Evolutionary conservation across 2,329 filamentous ascomycete species (phyloP), one percentile per base, ranked within the genome.

Genomic region (Bretziella fagacearum): DNA sequence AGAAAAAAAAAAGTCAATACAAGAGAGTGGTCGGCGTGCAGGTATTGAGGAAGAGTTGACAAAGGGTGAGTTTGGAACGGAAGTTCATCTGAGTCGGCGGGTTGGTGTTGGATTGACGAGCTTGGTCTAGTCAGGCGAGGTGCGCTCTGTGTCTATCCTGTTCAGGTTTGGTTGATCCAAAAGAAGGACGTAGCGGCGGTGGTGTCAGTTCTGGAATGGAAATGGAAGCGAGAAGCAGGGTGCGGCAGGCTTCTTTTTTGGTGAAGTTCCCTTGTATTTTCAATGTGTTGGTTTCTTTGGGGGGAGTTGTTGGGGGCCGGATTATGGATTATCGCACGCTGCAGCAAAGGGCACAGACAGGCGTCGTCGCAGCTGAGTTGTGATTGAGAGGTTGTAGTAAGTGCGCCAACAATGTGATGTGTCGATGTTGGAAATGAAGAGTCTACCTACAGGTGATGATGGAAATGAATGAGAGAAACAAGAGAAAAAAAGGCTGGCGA

Each of bases 151-250:
- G 44, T 20, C 39, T 46, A 26, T 46, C 22, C 40, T 43, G 40
- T 43, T 30, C 35, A 39, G 35, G 35, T 18, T 39, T 39, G 18
- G 35, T 39, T 22, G 18, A 39, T 39, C 35, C 35, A n/a, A 39
- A 39, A 39, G 35, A 39, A 39, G 35, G 35, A 39, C n/a, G 18
- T 20, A 39, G 18, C 30, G 17, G 13, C 35, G 23, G 15, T 39
- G 22, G 32, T 27, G 32, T 46, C 32, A 25, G 44, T 39, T 46
- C 32, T 46, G 44, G 44, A 46, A 43, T 43, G 40, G 40, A 43
- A 43, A 37, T 46, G 33, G 44, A 30, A 46, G 32, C 32, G 20
- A 46, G 23, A 23, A 36, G 44, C 25, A 44, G 29, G 41, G 41
- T 44, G 41, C n/a, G 15, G 22, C 26, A 32, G 26, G 26, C 41